These are phyloP conservation scores for Suillus spraguei DNA, from an alignment of 768 basidiomycete species.

Conservation along the genomic window DNA sequence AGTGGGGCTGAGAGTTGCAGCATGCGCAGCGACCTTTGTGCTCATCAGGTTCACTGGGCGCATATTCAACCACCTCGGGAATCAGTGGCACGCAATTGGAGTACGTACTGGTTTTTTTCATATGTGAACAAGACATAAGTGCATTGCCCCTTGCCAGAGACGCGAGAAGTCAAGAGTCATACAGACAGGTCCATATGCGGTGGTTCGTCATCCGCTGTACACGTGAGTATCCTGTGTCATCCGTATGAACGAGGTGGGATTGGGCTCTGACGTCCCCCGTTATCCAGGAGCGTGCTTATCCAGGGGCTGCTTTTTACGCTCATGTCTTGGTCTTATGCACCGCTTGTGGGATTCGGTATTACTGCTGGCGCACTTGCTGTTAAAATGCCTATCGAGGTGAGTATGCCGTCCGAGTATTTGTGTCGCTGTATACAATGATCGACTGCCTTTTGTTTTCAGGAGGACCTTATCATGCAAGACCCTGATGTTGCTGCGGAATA, in stretches of 20 bases:
- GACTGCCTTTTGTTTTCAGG: conserved; percentile 20
- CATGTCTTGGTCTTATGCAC: conserved; percentile 36
- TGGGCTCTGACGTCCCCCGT: not conserved
- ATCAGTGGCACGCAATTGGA: conserved; percentile 35
- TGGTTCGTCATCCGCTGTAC: conserved; percentile 41
- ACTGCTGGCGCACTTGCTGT: conserved; percentile 28
- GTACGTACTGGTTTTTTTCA: conserved; percentile 17
- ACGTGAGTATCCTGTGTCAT: conserved; percentile 22
- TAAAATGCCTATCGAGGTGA: conserved; percentile 39
- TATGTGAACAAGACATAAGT: not conserved
- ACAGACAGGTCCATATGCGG: conserved; percentile 35
- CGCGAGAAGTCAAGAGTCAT: conserved; percentile 33
- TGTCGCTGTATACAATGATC: not conserved
- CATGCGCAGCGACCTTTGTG: conserved; percentile 29
- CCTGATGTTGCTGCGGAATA: conserved; percentile 29
- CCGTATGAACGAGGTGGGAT: not conserved
- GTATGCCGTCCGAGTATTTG: not conserved
- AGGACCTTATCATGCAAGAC: conserved; percentile 32
- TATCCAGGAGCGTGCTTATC: not conserved
- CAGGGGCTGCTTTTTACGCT: not conserved
- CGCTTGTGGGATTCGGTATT: conserved; percentile 29
- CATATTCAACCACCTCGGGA: conserved; percentile 25
- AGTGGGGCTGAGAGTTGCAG: conserved; percentile 25
- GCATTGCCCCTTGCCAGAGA: conserved; percentile 18
- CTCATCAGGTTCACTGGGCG: conserved; percentile 19